These are phyloP conservation scores for Tolypocladium tundrense DNA, from an alignment of 2,329 filamentous ascomycete genomes.

Conservation along the genomic window DNA sequence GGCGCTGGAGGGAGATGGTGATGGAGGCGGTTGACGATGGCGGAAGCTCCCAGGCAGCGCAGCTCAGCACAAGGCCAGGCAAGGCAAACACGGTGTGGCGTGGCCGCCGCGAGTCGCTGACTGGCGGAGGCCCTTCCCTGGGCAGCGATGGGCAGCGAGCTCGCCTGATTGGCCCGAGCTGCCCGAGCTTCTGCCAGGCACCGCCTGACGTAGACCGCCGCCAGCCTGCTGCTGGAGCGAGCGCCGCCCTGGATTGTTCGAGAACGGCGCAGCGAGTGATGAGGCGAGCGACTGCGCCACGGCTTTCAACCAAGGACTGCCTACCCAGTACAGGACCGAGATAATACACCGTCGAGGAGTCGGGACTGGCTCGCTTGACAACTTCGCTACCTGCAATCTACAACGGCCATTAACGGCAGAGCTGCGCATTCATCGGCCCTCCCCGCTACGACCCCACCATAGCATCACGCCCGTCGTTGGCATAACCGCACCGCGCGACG, in stretches of 20 bases:
- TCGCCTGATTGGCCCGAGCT: slow-evolving; percentile 7
- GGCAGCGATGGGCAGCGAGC: neutral
- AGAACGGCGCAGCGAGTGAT: neutral
- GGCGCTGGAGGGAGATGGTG: neutral
- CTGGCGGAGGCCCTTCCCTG: neutral
- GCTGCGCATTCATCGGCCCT: neutral
- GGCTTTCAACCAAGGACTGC: neutral
- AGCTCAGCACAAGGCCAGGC: neutral
- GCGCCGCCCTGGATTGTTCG: neutral
- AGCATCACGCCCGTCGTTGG: neutral
- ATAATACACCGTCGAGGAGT: neutral
- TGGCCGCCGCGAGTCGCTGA: slow-evolving; percentile 9
- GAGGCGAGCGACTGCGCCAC: neutral
- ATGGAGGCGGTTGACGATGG: neutral
- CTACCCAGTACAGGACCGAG: neutral
- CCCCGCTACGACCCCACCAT: neutral
- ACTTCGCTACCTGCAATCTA: neutral
- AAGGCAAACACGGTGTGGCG: slow-evolving; percentile 17
- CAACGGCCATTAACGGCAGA: neutral
- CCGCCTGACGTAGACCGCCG: slow-evolving; percentile 2
- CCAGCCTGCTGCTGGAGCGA: neutral
- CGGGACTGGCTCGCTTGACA: neutral
- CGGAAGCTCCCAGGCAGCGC: neutral
- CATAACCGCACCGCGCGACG: neutral
- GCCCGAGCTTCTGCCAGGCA: slow-evolving; percentile 5